Evolutionary conservation across 2,329 filamentous ascomycete genomes (phyloP).

Genomic region (Westerdykella ornata): DNA sequence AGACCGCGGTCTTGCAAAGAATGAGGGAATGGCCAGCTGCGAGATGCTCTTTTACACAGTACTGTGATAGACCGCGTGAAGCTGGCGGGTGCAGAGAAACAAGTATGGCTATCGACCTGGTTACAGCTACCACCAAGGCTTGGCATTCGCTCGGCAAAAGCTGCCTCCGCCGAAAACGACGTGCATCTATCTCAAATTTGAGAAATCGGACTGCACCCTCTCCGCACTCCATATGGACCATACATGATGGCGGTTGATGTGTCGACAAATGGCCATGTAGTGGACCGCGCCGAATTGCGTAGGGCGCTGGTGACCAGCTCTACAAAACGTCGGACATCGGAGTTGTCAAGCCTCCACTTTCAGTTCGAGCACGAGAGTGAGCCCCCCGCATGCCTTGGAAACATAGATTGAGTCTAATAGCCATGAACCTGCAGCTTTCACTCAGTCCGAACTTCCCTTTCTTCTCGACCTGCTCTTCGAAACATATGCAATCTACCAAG

Average conservation of each 20-base stretch:
- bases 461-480: constrained; percentile 71
- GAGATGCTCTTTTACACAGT: no score
- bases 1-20: no score
- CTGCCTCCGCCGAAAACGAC: constrained; percentile 15
- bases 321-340: constrained; percentile 42
- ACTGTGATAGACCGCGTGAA: no score
- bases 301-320: constrained; percentile 43
- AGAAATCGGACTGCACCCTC: constrained; percentile 5
- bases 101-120: no score
- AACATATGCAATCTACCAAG: constrained; percentile 80
- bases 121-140: constrained; percentile 3
- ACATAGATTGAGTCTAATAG: not conserved
- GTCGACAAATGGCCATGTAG: constrained; percentile 26
- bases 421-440: constrained; percentile 35
- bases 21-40: no score
- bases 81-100: no score
- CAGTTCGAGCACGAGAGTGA: constrained; percentile 41
- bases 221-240: constrained; percentile 29
- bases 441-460: constrained; percentile 40
- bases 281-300: constrained; percentile 34
- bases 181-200: constrained; percentile 18
- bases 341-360: constrained; percentile 42
- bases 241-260: constrained; percentile 34
- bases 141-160: constrained; percentile 21
- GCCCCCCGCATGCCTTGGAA: constrained; percentile 13